Evolutionary conservation across 352 stramenopile species (phyloP).

Genomic region (Plasmopara muralis): DNA sequence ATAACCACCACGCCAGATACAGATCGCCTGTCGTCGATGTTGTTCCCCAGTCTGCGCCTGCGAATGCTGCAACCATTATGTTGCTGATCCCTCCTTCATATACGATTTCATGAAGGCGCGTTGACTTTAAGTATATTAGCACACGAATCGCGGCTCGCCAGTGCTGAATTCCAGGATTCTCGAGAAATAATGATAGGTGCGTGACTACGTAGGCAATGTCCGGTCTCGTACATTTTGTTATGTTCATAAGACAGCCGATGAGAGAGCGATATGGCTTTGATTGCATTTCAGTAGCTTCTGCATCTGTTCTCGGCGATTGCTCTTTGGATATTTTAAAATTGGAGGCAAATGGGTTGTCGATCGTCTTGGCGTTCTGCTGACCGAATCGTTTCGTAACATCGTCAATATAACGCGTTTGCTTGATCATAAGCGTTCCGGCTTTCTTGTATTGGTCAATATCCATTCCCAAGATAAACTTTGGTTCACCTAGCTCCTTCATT

Average conservation of each 20-base stretch:
- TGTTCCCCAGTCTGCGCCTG: background rate
- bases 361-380: slow-evolving; percentile 7
- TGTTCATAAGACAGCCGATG: background rate
- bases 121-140: background rate
- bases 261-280: background rate
- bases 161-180: background rate
- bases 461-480: slow-evolving; percentile 16
- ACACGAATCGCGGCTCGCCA: background rate
- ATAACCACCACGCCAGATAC: too few relatives aligned
- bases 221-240: background rate
- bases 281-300: background rate
- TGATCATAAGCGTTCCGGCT: background rate
- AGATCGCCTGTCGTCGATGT: background rate
- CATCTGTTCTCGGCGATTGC: background rate
- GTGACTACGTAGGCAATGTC: background rate
- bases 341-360: slow-evolving; percentile 9
- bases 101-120: background rate
- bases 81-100: background rate
- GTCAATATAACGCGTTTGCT: background rate
- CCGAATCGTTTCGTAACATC: slow-evolving; percentile 1
- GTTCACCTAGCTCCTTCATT: slow-evolving; percentile 16
- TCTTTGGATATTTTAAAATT: background rate
- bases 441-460: slow-evolving; percentile 13
- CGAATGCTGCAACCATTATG: background rate
- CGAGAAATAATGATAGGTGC: background rate